Evolutionary conservation across 2,329 filamentous ascomycete species (phyloP).

Genomic region (Alternaria novae-zelandiae): DNA sequence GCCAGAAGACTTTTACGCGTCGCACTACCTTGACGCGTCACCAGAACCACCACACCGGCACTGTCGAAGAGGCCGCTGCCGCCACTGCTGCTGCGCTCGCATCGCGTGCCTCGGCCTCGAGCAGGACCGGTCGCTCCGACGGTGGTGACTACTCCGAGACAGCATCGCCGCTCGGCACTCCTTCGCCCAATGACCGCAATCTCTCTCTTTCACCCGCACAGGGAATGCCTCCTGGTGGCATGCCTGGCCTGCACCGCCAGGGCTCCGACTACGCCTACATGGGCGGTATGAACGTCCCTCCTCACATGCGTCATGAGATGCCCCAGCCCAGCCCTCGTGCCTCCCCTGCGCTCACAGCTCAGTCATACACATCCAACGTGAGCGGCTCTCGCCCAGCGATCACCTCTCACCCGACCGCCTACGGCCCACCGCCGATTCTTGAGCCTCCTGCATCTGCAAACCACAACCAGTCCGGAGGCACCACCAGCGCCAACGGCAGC

Average conservation of each 20-base stretch:
- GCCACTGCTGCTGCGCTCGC: slow-evolving; percentile 88
- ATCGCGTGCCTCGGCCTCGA: slow-evolving; percentile 53
- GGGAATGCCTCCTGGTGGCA: slow-evolving; percentile 69
- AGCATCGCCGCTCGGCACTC: slow-evolving; percentile 77
- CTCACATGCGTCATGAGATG: slow-evolving; percentile 79
- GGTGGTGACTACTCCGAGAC: slow-evolving; percentile 74
- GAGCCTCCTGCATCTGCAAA: slow-evolving; percentile 82
- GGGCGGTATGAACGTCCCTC: slow-evolving; percentile 78
- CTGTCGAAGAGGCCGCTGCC: slow-evolving; percentile 89
- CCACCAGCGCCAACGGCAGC: slow-evolving; percentile 74
- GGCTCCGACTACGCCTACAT: slow-evolving; percentile 76
- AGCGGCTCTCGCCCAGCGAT: slow-evolving; percentile 62
- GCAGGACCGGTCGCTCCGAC: slow-evolving; percentile 68
- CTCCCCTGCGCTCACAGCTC: slow-evolving; percentile 68
- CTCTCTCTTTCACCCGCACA: slow-evolving; percentile 80
- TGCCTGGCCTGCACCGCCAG: slow-evolving; percentile 72
- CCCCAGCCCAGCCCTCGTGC: slow-evolving; percentile 72
- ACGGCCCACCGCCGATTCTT: slow-evolving; percentile 82
- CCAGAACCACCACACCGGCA: slow-evolving; percentile 94
- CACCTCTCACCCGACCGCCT: slow-evolving; percentile 84
- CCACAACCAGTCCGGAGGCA: slow-evolving; percentile 68
- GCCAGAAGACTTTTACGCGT: slow-evolving; percentile 97
- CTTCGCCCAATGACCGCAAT: slow-evolving; percentile 80
- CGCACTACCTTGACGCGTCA: slow-evolving; percentile 94
- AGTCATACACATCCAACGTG: slow-evolving; percentile 65